Conservation (phyloP, 257 asterid species). For the Rubia yunnanensis region DNA sequence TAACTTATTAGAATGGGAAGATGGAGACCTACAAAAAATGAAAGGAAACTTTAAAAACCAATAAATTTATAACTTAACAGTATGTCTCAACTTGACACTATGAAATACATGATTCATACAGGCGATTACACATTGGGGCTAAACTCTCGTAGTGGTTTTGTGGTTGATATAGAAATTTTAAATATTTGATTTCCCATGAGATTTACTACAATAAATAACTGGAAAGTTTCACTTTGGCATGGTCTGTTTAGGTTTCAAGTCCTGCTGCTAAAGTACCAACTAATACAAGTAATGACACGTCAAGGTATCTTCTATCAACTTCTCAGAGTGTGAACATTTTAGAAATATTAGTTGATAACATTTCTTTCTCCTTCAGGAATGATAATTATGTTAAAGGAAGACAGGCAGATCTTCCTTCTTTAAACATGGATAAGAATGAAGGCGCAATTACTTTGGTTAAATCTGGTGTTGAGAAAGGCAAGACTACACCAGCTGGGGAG, state of each 20-base stretch:
- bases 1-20: too few species aligned
- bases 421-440: conserved; percentile 49
- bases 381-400: conserved; percentile 48
- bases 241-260: conserved; percentile 53
- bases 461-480: conserved; percentile 57
- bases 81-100: background rate
- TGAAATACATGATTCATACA: background rate
- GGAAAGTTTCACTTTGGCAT: conserved; percentile 11
- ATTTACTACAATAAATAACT: background rate
- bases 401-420: conserved; percentile 42
- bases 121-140: background rate
- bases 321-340: conserved; percentile 10
- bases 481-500: conserved; percentile 98
- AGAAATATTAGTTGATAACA: conserved; percentile 1
- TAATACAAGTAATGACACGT: conserved; percentile 48
- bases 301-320: conserved; percentile 42
- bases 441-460: conserved; percentile 73
- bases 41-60: background rate
- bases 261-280: conserved; percentile 51
- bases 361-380: conserved; percentile 32
- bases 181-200: background rate
- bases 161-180: background rate
- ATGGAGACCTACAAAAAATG: too few species aligned
- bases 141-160: background rate
- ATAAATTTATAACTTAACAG: background rate